These are phyloP conservation scores for Hypoxylon rickii DNA, from an alignment of 495 filamentous ascomycete genomes.

Conservation along the genomic window DNA sequence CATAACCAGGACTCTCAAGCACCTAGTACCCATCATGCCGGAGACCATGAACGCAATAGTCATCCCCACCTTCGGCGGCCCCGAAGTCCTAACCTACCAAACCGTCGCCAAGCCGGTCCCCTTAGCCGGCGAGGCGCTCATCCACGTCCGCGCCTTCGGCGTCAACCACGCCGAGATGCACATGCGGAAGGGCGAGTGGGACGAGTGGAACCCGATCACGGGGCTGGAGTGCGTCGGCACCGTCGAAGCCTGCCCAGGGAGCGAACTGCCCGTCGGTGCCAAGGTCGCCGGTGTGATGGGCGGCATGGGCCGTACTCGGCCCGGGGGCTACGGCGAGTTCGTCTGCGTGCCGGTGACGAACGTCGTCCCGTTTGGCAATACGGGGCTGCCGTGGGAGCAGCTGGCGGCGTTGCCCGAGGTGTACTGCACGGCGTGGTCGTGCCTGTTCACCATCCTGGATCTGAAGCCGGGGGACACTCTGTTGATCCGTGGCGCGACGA, in stretches of 20 bases:
- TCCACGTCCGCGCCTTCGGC: constrained; percentile 52
- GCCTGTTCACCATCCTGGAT: constrained; percentile 46
- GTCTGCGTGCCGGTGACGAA: constrained; percentile 40
- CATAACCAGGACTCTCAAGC: not conserved
- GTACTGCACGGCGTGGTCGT: constrained; percentile 52
- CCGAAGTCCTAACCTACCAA: constrained; percentile 42
- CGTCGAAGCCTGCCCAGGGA: constrained; percentile 36
- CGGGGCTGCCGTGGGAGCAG: constrained; percentile 43
- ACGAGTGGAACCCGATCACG: constrained; percentile 48
- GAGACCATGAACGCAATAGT: constrained; percentile 52
- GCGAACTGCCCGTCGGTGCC: constrained; percentile 41
- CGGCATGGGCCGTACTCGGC: constrained; percentile 46
- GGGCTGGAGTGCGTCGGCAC: constrained; percentile 55
- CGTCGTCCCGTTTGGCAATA: constrained; percentile 40
- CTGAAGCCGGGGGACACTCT: constrained; percentile 41
- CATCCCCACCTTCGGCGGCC: constrained; percentile 47
- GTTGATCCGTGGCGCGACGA: constrained; percentile 51
- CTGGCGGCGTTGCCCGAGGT: constrained; percentile 51
- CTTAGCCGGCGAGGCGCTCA: constrained; percentile 41
- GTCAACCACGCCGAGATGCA: constrained; percentile 58
- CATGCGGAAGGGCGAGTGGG: constrained; percentile 58
- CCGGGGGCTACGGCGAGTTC: constrained; percentile 51
- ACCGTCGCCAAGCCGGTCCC: constrained; percentile 42
- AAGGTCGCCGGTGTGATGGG: constrained; percentile 51
- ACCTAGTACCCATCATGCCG: constrained; percentile 2